Conservation (phyloP, 768 basidiomycete genomes). For the Panus rudis region DNA sequence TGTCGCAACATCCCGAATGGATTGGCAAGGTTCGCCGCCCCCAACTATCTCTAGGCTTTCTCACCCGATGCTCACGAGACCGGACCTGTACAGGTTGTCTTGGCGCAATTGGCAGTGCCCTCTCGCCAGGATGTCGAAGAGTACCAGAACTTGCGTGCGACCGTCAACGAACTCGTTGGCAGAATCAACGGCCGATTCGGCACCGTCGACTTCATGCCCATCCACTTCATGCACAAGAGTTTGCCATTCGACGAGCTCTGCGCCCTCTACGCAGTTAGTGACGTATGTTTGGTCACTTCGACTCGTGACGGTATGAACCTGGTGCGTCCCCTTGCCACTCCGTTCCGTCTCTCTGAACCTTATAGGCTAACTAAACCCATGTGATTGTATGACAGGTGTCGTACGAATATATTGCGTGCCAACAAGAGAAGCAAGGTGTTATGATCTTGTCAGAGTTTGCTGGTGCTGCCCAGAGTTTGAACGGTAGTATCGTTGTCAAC, state of each 20-base stretch:
- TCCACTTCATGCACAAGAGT: conserved; percentile 98
- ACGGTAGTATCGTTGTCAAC: conserved; percentile 95
- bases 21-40: conserved; percentile 78
- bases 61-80: not conserved
- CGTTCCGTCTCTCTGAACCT: conserved; percentile 13
- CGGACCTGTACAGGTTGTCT: conserved; percentile 60
- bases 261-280: conserved; percentile 94
- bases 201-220: conserved; percentile 99
- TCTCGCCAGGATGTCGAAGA: conserved; percentile 98
- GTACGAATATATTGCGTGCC: conserved; percentile 97
- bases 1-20: conserved; percentile 98
- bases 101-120: conserved; percentile 95
- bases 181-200: conserved; percentile 98
- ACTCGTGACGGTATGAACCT: conserved; percentile 99
- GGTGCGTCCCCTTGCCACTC: conserved; percentile 44
- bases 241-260: conserved; percentile 91
- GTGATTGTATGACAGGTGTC: conserved; percentile 57
- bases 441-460: conserved; percentile 99
- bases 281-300: conserved; percentile 91
- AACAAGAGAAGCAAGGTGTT: conserved; percentile 86
- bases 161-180: conserved; percentile 96
- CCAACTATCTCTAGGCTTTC: not conserved
- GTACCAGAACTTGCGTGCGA: conserved; percentile 93
- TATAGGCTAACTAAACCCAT: not conserved
- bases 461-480: conserved; percentile 91